Percentiles rank a stretch among this genome's conserved stretches.
phyloP scores from a whole-genome alignment of 2,329 filamentous ascomycete species.

The Colletotrichum lini region DNA sequence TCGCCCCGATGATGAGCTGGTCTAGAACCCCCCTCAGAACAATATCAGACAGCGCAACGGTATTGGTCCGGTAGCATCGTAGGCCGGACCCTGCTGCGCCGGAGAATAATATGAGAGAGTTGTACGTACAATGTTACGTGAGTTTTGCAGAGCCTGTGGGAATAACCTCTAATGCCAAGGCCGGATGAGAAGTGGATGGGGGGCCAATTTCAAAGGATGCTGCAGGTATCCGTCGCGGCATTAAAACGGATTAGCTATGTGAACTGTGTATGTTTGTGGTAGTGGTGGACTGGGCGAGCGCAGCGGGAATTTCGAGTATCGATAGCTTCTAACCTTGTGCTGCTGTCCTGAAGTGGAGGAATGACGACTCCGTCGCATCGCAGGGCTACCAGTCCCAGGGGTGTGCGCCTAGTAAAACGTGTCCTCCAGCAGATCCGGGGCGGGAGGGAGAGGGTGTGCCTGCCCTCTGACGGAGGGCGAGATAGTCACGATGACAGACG shows the following conservation, averaged over 20 bases:
- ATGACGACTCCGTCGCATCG: not conserved
- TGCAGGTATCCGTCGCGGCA: slow-evolving; percentile 28
- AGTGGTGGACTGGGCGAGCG: no score
- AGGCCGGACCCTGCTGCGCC: not conserved
- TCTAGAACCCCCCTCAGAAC: not conserved
- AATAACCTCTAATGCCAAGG: slow-evolving; percentile 27
- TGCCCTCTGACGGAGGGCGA: slow-evolving; percentile 29
- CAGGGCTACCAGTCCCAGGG: slow-evolving; percentile 25
- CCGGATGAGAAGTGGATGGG: slow-evolving; percentile 25
- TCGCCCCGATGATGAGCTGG: not conserved
- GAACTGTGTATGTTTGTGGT: not conserved
- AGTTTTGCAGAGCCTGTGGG: slow-evolving; percentile 14
- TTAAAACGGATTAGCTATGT: slow-evolving; percentile 6
- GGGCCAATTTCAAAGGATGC: slow-evolving; percentile 10
- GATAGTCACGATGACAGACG: slow-evolving; percentile 26
- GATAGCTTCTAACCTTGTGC: not conserved
- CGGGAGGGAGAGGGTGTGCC: not conserved
- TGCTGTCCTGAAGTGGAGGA: not conserved
- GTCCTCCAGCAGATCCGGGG: slow-evolving; percentile 32
- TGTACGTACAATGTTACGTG: slow-evolving; percentile 6
- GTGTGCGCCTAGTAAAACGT: slow-evolving; percentile 39
- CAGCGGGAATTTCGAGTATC: slow-evolving; percentile 1
- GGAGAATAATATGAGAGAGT: not conserved
- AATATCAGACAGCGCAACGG: no score
- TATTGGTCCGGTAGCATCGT: not conserved